Evolutionary conservation across 2,329 filamentous ascomycete species (phyloP).

Genomic region (Aspergillus fijiensis): DNA sequence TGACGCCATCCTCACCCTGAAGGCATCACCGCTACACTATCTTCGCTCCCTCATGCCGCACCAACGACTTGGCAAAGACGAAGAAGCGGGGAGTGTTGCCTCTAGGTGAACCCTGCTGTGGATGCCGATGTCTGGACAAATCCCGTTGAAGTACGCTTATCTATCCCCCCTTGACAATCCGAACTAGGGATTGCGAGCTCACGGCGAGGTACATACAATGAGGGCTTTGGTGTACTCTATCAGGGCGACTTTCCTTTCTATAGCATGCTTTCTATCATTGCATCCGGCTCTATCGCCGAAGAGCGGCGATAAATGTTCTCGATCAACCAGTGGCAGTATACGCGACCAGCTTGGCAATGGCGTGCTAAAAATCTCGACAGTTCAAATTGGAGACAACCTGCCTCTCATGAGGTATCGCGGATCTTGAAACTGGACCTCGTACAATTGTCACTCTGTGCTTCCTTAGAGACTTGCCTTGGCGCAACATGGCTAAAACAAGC

Average conservation of each 20-base stretch:
- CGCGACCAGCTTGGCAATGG: neutral
- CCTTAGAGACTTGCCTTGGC: neutral
- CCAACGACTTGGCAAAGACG: neutral
- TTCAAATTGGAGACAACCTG: neutral
- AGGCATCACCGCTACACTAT: neutral
- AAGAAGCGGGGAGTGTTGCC: neutral
- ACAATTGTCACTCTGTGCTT: neutral
- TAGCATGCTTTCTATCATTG: neutral
- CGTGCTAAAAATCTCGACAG: neutral
- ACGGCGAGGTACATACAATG: neutral
- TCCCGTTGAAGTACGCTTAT: neutral
- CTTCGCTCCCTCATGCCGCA: neutral
- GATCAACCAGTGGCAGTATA: neutral
- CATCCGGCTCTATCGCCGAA: neutral
- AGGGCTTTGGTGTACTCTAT: neutral
- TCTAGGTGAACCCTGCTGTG: neutral
- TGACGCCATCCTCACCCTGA: neutral
- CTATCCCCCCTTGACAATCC: neutral
- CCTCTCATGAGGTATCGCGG: neutral
- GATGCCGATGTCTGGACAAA: neutral
- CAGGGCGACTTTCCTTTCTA: neutral
- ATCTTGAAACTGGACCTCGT: neutral
- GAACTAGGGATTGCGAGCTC: neutral
- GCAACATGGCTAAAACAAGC: neutral
- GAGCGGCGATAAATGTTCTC: neutral